Evolutionary conservation across 169 alveolate species (phyloP), one percentile per base, ranked within the genome.

Genomic region (Cardiosporidium cionae): DNA sequence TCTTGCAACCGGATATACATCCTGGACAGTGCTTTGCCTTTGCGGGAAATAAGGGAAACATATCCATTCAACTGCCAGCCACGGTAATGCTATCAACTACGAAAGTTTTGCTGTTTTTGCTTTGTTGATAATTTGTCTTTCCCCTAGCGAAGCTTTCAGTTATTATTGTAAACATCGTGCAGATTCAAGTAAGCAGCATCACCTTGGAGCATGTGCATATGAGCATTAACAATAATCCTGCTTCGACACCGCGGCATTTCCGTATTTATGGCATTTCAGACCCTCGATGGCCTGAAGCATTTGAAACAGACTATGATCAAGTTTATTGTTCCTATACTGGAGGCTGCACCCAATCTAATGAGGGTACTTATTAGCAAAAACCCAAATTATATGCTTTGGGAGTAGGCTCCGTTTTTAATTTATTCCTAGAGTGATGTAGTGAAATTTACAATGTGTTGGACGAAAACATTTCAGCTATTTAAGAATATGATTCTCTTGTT

Each of bases 11-110:
- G 0, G 82, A 67, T 3, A 4, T 66, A 35, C 70, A 65, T 4
- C 73, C 82, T 0, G 82, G 82, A 3, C 64, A 65, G 29, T 75
- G 82, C 65, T 75, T 37, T 52, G 76, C 82, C 4, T 75, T 75
- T 23, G 23, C n/a, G 29, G 82, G 82, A 27, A 25, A 3, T 27
- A 3, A 22, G 29, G 82, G 82, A 0, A 25, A 27, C 7, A 65
- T 75, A 0, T 29, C 82, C 23, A 66, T 75, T 16, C 7, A 32
- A 3, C 32, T 75, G 0, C 82, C 82, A 6, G 52, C 82, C 23
- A 67, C 82, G 1, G 79, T 72, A 9, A 3, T 44, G 72, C 36
- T 2, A 29, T 34, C n/a, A 22, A 2, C n/a, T 27, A 36, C 7
- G 62, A 36, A 3, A 22, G 36, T 67, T 33, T 37, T 63, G 68